Base-by-base conservation (phyloP, 2,329 filamentous ascomycete species). In the Ascochyta viciae-villosae region DNA sequence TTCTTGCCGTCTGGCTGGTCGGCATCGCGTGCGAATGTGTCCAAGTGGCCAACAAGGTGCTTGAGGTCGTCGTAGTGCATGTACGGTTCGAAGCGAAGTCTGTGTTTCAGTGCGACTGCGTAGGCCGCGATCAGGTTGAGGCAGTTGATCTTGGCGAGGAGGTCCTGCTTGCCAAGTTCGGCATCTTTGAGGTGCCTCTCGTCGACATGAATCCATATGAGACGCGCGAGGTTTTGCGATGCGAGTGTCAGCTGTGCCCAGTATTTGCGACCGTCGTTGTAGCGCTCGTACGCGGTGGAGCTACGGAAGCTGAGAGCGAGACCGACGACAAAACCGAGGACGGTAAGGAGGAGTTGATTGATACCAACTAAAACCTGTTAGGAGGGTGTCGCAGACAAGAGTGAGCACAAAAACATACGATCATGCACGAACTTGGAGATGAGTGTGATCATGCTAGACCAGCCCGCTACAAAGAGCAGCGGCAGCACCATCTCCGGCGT, bases 1-100 rank as follows among this genome's bases (percentile, higher is more conserved):
- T 57, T 58, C 79, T 73, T 7, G 80, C 24, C 26, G 10, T 65
- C 62, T n/a, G 68, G 68, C 6, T 54, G 45, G 12, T 64, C 64
- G 15, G 68, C 85, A 6, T 79, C 77, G 53, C 80, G 85, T 46
- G 91, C 89, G 65, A 91, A 91, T 0, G 90, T 93, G 63, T 90
- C 83, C 23, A 96, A 80, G 67, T 93, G 87, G 4, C 82, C 82
- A 27, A 93, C 83, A 2, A 93, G 79, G 31, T 87, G 85, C 29
- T 84, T 77, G 5, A 95, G 78, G 67, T 95, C 91, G 2, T 88
- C 83, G 71, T 95, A 93, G 48, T 88, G 83, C 29, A 86, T 85
- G 66, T 89, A 90, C 0, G 91, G 90, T 71, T 95, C 91, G 72
- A 94, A 94, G 13, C 91, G 89, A n/a, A 95, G 83, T 65, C 87